These are phyloP conservation scores for Plectranthus barbatus DNA, from an alignment of 257 asterid species.

Conservation along the genomic window DNA sequence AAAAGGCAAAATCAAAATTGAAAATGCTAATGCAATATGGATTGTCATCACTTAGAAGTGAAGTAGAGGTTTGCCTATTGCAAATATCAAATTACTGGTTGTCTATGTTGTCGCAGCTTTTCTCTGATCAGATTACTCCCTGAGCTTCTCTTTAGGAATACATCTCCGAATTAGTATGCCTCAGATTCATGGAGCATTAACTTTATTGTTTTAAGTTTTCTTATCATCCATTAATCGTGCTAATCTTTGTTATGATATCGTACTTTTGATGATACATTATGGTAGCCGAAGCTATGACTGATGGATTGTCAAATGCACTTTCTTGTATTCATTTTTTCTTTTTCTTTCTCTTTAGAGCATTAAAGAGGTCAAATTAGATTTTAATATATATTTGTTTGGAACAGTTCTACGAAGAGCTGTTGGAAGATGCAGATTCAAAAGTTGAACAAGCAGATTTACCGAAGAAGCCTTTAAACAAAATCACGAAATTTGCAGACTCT, in stretches of 20 bases:
- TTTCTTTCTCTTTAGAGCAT: neutral
- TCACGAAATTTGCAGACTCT: conserved; percentile 59
- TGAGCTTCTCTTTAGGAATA: neutral
- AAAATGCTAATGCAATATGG: neutral
- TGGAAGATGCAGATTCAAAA: conserved; percentile 43
- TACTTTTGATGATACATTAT: neutral
- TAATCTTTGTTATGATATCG: neutral
- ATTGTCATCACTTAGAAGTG: neutral
- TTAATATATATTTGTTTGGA: neutral
- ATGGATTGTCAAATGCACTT: neutral
- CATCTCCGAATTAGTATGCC: neutral
- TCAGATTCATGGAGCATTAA: neutral
- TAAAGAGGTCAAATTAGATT: neutral
- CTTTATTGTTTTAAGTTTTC: neutral
- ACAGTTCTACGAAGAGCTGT: conserved; percentile 81
- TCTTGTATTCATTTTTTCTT: neutral
- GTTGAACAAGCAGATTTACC: conserved; percentile 27
- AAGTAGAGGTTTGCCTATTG: neutral
- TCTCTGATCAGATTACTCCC: neutral
- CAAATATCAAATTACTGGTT: neutral
- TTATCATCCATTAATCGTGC: neutral
- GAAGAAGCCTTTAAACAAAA: conserved; percentile 56
- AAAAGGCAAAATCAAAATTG: neutral
- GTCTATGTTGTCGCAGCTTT: neutral
- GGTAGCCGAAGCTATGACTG: neutral